phyloP scores from a whole-genome alignment of 2,329 filamentous ascomycete genomes.

The Apiospora marii region DNA sequence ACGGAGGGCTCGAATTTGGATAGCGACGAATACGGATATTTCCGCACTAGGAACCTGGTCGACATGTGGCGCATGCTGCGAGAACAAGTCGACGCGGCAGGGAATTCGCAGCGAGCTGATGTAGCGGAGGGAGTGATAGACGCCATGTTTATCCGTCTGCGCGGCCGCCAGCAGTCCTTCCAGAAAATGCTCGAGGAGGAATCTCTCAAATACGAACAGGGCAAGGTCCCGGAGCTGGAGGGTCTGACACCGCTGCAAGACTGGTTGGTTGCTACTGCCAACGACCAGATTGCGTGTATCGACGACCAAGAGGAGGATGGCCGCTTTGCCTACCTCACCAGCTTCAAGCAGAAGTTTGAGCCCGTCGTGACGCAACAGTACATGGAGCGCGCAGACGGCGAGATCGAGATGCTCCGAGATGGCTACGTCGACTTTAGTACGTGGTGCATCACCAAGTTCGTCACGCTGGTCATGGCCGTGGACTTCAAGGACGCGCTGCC shows the following conservation, averaged over 20 bases:
- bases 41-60: conserved; percentile 88
- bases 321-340: conserved; percentile 81
- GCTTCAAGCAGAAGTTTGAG: conserved; percentile 85
- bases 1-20: conserved; percentile 80
- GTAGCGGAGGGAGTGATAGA: conserved; percentile 96
- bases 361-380: conserved; percentile 82
- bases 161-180: conserved; percentile 84
- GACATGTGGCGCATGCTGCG: conserved; percentile 98
- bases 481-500: conserved; percentile 86
- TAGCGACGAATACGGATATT: conserved; percentile 86
- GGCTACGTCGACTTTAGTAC: conserved; percentile 96
- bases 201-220: conserved; percentile 73
- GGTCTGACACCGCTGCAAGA: conserved; percentile 85
- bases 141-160: conserved; percentile 90
- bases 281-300: conserved; percentile 98
- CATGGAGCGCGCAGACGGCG: conserved; percentile 74
- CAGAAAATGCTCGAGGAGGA: conserved; percentile 90
- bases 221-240: conserved; percentile 62
- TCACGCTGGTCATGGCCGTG: conserved; percentile 84
- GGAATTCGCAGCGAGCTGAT: conserved; percentile 84
- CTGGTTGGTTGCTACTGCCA: conserved; percentile 96
- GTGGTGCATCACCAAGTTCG: conserved; percentile 89
- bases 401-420: conserved; percentile 80
- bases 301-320: conserved; percentile 85
- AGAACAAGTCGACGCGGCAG: conserved; percentile 88